Evolutionary conservation across 192 early-diverging fungal genomes (phyloP), one percentile per base, ranked within the genome.

Genomic region (Pecoramyces ruminantium): DNA sequence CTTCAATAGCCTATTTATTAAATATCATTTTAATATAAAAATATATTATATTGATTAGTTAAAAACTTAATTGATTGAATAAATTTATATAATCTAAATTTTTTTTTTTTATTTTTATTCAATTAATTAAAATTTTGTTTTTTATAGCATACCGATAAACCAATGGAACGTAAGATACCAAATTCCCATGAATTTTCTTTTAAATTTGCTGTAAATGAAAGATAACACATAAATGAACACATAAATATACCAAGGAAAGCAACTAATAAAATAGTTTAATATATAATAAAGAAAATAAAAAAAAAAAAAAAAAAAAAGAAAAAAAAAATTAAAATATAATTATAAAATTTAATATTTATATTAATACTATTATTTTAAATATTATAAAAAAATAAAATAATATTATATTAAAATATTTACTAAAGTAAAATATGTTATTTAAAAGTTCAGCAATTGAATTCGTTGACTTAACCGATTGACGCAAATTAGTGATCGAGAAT

Each of bases 181-280:
- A 85, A 85, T 77, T 85, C 84, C 84, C 84, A 85, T 29, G 83
- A 78, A 58, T 85, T 85, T 78, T 85, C 84, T 28, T 81, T 81
- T 16, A 85, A 79, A 58, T 85, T 85, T 30, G 84, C 84, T 1
- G 84, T 83, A n/a, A 85, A 85, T 3, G 84, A 85, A 2, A 85
- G 81, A 79, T 83, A 85, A 3, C 83, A 80, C 11, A 85, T 83
- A 77, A 85, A 85, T 29, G 83, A 85, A 58, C 82, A 83, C 28
- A 83, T 82, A 28, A 85, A 30, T 28, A 85, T 78, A 15, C 84
- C 84, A 16, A 85, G 83, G 3, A 83, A 51, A 16, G 84, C 82
- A 21, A 85, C 84, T 85, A 8, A 34, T 11, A 34, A 34, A 34
- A 34, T 34, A 40, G 16, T 40, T 14, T 21, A 13, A 21, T 21